Evolutionary conservation across 1,139 yeast genomes (phyloP).

Genomic region (Torulaspora globosa): DNA sequence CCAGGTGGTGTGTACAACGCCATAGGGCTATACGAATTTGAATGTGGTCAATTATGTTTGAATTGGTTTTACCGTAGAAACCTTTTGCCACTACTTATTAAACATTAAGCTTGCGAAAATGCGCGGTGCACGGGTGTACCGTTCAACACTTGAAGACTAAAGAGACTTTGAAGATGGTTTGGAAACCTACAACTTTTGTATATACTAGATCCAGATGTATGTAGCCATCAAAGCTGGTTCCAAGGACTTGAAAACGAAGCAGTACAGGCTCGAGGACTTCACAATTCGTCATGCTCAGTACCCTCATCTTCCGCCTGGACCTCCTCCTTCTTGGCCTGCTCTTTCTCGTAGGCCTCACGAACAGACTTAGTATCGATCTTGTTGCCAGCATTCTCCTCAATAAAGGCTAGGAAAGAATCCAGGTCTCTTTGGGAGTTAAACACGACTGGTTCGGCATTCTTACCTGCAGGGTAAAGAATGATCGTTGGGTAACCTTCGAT

Average conservation of each 20-base stretch:
- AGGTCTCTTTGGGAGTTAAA: slow-evolving; percentile 73
- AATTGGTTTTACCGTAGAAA: not conserved
- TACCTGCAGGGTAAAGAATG: slow-evolving; percentile 87
- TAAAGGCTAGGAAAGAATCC: slow-evolving; percentile 64
- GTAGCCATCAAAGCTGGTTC: slow-evolving; percentile 4
- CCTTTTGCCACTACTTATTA: not conserved
- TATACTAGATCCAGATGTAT: slow-evolving; percentile 2
- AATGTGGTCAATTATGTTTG: not conserved
- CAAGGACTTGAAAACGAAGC: not conserved
- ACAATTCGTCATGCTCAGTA: slow-evolving; percentile 21
- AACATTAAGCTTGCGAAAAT: not conserved
- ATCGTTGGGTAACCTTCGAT: slow-evolving; percentile 93
- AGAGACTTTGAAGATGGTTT: not conserved
- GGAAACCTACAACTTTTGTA: not conserved
- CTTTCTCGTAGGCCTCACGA: slow-evolving; percentile 38
- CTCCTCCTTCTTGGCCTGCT: slow-evolving; percentile 33
- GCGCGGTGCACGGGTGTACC: slow-evolving; percentile 8
- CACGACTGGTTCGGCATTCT: slow-evolving; percentile 63
- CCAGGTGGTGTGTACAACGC: slow-evolving; percentile 32
- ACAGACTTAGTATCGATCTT: slow-evolving; percentile 50
- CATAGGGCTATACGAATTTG: slow-evolving; percentile 14
- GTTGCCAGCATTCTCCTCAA: slow-evolving; percentile 60
- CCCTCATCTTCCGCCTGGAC: slow-evolving; percentile 13
- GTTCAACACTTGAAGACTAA: not conserved
- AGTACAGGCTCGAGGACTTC: not conserved